Evolutionary conservation across 352 stramenopile species (phyloP).

Genomic region (Globisporangium barbulae): DNA sequence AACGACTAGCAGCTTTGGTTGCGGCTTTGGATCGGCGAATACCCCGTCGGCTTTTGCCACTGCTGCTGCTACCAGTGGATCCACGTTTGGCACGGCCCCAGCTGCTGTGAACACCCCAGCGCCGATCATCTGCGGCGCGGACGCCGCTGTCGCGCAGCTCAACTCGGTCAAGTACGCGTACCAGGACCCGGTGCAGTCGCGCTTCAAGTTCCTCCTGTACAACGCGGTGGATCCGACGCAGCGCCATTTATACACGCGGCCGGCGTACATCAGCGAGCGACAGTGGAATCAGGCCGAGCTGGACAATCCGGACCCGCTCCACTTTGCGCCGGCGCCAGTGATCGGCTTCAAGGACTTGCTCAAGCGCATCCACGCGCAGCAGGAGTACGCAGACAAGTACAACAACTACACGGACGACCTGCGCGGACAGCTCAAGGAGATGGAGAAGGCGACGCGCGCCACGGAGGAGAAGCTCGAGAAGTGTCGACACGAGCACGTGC

Average conservation of each 20-base stretch:
- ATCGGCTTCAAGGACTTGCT: conserved; percentile 76
- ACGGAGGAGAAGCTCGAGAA: conserved; percentile 86
- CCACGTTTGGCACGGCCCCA: conserved; percentile 34
- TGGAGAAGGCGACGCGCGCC: conserved; percentile 74
- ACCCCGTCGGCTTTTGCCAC: conserved; percentile 27
- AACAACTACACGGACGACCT: conserved; percentile 77
- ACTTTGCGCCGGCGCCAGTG: conserved; percentile 73
- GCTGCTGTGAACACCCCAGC: conserved; percentile 40
- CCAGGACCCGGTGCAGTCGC: conserved; percentile 76
- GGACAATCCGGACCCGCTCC: conserved; percentile 83
- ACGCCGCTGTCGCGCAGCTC: conserved; percentile 75
- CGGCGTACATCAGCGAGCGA: conserved; percentile 80
- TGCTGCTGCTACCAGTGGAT: conserved; percentile 19
- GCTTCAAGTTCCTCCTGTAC: conserved; percentile 90
- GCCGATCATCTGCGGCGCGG: conserved; percentile 69
- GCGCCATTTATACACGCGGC: conserved; percentile 73
- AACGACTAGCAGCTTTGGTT: background rate
- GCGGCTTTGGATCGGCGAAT: conserved; percentile 13
- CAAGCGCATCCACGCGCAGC: conserved; percentile 82
- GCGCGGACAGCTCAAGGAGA: conserved; percentile 67
- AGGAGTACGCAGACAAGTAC: conserved; percentile 80
- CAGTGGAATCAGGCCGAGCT: conserved; percentile 83
- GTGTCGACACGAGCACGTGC: conserved; percentile 79
- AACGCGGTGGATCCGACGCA: conserved; percentile 84
- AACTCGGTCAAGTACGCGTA: conserved; percentile 85